phyloP scores from a whole-genome alignment of 2,329 filamentous ascomycete species.

The Fusarium sp. region DNA sequence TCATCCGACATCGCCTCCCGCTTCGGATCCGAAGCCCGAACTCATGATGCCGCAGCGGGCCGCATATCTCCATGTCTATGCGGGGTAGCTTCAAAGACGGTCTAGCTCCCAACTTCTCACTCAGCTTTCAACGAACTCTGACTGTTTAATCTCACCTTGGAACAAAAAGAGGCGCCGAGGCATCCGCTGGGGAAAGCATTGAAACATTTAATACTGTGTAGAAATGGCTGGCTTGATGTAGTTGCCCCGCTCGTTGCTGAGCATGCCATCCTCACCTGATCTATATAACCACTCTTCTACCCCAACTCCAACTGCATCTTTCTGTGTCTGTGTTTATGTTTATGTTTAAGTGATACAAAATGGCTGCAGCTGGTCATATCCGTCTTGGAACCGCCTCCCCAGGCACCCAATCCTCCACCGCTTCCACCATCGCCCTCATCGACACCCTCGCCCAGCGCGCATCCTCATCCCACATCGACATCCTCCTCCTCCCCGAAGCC shows the following conservation, averaged over 20 bases:
- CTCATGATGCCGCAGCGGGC: conserved; percentile 4
- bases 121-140: not conserved
- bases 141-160: too few species aligned
- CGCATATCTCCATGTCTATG: not conserved
- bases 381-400: conserved; percentile 67
- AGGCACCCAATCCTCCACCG: conserved; percentile 58
- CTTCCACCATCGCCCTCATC: conserved; percentile 73
- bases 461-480: conserved; percentile 63
- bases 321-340: not conserved
- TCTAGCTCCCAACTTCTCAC: conserved; percentile 9
- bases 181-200: not conserved
- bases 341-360: not conserved
- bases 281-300: not conserved
- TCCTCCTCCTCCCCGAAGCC: conserved; percentile 91
- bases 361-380: conserved; percentile 48
- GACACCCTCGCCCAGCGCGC: conserved; percentile 71
- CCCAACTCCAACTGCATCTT: not conserved
- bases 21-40: conserved; percentile 10
- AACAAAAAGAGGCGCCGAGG: conserved; percentile 13
- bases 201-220: not conserved
- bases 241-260: conserved; percentile 28
- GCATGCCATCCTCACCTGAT: conserved; percentile 11
- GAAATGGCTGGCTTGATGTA: not conserved
- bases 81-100: conserved; percentile 20
- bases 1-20: conserved; percentile 3